Evolutionary conservation across 1,284 basidiomycete species (phyloP), one percentile per base, ranked within the genome.

Genomic region (Rhodotorula sp.): DNA sequence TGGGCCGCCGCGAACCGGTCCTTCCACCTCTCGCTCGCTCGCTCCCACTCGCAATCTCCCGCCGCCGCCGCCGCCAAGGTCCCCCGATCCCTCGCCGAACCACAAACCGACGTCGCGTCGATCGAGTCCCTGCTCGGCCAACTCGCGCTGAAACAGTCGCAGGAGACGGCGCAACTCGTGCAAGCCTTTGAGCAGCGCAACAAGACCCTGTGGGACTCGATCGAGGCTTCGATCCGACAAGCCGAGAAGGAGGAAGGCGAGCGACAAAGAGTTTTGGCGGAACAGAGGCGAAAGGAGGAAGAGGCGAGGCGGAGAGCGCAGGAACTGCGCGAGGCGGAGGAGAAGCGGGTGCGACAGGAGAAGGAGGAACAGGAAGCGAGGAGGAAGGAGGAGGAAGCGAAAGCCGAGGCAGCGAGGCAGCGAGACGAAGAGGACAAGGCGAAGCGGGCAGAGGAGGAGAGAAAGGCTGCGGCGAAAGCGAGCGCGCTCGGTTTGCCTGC

Each of bases 161-260:
- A 34, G 5, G 87, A 89, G 76, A 89, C 88, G 78, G 83, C 85
- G 0, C 87, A 88, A 26, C 91, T 92, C 79, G 81, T 91, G 62
- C 86, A 88, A 0, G 89, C 89, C 2, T 92, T 92, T 74, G 89
- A 89, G 78, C 79, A 84, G 69, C 91, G 92, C 80, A 91, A 91
- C 77, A 88, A 90, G 70, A 87, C 89, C 3, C 84, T 92, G 50
- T 86, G 87, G 70, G 89, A 90, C 78, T 87, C 88, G 26, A 76
- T 92, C 80, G 82, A 92, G 66, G 86, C 87, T 0, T 89, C 89
- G 1, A 92, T 92, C 75, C 87, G 87, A 77, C 80, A 85, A 65
- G 91, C 92, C 80, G 92, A 91, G 77, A 88, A 91, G 69, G 88
- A 89, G 15, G 84, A 91, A 48, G 85, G 87, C 63, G 90, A 90